Conservation (phyloP, 805 yeast species). For the Hanseniaspora occidentalis region DNA sequence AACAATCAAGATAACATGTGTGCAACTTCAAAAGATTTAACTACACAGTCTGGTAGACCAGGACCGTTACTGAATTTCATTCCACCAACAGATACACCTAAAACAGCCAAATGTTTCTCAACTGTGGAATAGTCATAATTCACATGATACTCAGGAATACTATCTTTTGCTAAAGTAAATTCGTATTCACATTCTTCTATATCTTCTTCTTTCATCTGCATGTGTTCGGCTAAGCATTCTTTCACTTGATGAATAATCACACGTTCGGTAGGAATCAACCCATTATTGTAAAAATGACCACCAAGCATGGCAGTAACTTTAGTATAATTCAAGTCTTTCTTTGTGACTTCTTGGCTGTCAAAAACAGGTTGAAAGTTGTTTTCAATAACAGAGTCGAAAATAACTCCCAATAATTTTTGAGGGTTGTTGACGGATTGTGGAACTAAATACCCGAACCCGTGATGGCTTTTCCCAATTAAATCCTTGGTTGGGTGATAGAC, state of each 20-base stretch:
- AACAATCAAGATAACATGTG: slow-evolving; percentile 6
- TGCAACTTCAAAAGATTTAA: slow-evolving; percentile 51
- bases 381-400: slow-evolving; percentile 81
- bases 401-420: slow-evolving; percentile 65
- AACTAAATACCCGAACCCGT: slow-evolving; percentile 83
- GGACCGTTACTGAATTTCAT: slow-evolving; percentile 70
- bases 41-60: slow-evolving; percentile 82
- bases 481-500: slow-evolving; percentile 39
- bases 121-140: slow-evolving; percentile 43
- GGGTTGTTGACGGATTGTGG: slow-evolving; percentile 41
- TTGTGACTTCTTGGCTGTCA: slow-evolving; percentile 9
- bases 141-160: slow-evolving; percentile 71
- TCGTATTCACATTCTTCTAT: slow-evolving; percentile 13
- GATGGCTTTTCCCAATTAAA: slow-evolving; percentile 26
- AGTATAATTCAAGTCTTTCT: slow-evolving; percentile 31
- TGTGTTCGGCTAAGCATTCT: slow-evolving; percentile 27
- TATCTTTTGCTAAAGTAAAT: slow-evolving; percentile 34
- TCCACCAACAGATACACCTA: slow-evolving; percentile 53
- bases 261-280: slow-evolving; percentile 11
- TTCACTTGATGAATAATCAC: slow-evolving; percentile 20
- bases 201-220: slow-evolving; percentile 25
- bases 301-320: slow-evolving; percentile 87
- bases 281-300: slow-evolving; percentile 44
- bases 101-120: slow-evolving; percentile 26
- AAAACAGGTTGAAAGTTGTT: slow-evolving; percentile 31